Percentiles rank a stretch among this genome's conserved stretches.
These are phyloP conservation scores for Pelargonium exstipulatum DNA, from an alignment of 441 rosid species.

Conservation along the genomic window DNA sequence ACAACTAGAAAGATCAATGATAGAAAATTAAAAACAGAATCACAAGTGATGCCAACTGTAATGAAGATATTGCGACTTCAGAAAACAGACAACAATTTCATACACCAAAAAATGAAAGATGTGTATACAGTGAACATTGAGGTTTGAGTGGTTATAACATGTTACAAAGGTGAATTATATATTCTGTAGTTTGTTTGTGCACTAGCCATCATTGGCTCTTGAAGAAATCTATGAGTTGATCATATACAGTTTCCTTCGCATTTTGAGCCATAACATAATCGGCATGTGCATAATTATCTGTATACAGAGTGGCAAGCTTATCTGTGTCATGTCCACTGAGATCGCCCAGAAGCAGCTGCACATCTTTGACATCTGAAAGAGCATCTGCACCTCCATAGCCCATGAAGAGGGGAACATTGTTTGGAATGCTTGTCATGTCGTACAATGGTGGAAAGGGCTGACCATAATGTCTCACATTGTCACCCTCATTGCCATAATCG, in stretches of 20 bases:
- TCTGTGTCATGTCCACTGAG: constrained; percentile 27
- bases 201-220: constrained; percentile 2
- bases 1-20: no score
- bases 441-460: constrained; percentile 38
- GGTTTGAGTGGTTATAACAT: no score
- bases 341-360: constrained; percentile 23
- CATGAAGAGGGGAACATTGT: constrained; percentile 32
- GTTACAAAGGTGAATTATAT: no score
- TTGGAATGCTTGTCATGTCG: constrained; percentile 40
- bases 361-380: constrained; percentile 30
- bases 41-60: no score
- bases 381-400: constrained; percentile 36
- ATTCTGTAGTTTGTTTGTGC: no score
- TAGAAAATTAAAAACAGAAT: no score
- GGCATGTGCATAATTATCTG: constrained; percentile 29
- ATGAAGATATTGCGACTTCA: no score
- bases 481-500: constrained; percentile 27
- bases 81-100: no score
- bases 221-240: constrained; percentile 31
- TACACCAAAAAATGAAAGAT: no score
- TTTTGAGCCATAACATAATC: constrained; percentile 34
- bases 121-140: no score
- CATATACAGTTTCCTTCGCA: constrained; percentile 31
- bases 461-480: constrained; percentile 40
- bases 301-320: constrained; percentile 25